Evolutionary conservation across 2,329 filamentous ascomycete genomes (phyloP).

Genomic region (Pseudocercospora cruenta): DNA sequence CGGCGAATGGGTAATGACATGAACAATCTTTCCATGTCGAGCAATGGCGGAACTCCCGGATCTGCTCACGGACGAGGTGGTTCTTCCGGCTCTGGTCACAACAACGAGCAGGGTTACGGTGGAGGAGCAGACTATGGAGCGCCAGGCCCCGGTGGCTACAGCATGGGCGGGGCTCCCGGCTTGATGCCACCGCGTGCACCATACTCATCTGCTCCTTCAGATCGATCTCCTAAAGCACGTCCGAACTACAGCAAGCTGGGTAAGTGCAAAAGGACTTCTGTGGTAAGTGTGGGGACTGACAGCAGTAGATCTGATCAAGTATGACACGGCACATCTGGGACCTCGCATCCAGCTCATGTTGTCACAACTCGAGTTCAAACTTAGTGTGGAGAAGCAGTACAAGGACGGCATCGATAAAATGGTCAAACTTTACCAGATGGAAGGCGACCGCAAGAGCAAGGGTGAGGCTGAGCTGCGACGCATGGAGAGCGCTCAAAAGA

Average conservation of each 20-base stretch:
- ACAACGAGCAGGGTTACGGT: constrained; percentile 49
- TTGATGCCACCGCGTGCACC: constrained; percentile 81
- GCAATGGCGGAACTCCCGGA: constrained; percentile 44
- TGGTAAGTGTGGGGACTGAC: constrained; percentile 23
- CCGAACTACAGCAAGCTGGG: constrained; percentile 97
- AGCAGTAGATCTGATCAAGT: constrained; percentile 87
- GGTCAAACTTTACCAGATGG: constrained; percentile 96
- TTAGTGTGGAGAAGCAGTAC: constrained; percentile 98
- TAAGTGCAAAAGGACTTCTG: constrained; percentile 50
- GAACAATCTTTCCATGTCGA: constrained; percentile 67
- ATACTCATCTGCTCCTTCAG: constrained; percentile 71
- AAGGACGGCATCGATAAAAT: constrained; percentile 99
- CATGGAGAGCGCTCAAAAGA: constrained; percentile 97
- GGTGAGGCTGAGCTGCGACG: constrained; percentile 86
- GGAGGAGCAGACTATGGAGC: constrained; percentile 66
- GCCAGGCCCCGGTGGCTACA: constrained; percentile 56
- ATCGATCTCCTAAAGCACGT: constrained; percentile 70
- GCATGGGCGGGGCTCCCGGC: constrained; percentile 67
- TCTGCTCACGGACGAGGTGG: constrained; percentile 40
- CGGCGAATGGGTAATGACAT: constrained; percentile 72
- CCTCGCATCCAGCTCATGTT: constrained; percentile 99
- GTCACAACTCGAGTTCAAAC: constrained; percentile 97
- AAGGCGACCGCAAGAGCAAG: constrained; percentile 94
- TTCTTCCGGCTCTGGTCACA: constrained; percentile 56
- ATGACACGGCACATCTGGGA: constrained; percentile 91